Base-by-base conservation (phyloP, 192 early-diverging fungal genomes). In the Backusella psychrophila region DNA sequence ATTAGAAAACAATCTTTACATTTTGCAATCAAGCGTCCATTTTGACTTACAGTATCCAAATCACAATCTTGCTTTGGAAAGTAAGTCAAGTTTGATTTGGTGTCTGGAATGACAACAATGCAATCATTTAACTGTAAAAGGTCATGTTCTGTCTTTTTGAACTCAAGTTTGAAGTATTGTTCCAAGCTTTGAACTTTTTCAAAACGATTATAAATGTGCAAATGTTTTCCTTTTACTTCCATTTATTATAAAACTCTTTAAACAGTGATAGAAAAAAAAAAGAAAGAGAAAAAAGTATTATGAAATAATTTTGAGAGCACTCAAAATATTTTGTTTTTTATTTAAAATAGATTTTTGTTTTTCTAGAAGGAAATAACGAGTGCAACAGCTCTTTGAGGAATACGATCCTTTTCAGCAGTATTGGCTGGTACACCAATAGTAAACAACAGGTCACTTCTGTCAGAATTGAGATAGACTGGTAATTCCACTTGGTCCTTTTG, bases 381-480 rank as follows among this genome's bases (percentile, higher is more conserved):
- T 3, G 91, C 91, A 38, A 92, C 87, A 19, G 84, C 91, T 29
- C 91, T 85, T 77, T 89, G 89, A 15, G 87, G 75, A 66, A 85
- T 82, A 38, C 76, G 74, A 29, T 80, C 70, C 38, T 86, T 85
- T 19, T 85, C 83, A 17, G 72, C 71, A 17, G 77, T 63, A 69
- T 78, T 72, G 7, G 73, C 74, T 26, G 82, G 78, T 8, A 89
- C 72, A 41, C 68, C 26, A 19, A 86, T 85, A 33, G 86, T 78
- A 66, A 93, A 92, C 73, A 93, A 63, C 38, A 93, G 71, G 31
- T 86, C 83, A 33, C 69, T 75, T 70, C 92, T 87, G 69, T 93
- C 92, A 2, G 74, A 72, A 66, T 93, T 93, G 59, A 92, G 83
- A 41, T 93, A 93, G 14, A 93, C 91, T 0, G 92, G 92, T 7